Conservation (phyloP, 306 rosid genomes). For the Crataegus laevigata region DNA sequence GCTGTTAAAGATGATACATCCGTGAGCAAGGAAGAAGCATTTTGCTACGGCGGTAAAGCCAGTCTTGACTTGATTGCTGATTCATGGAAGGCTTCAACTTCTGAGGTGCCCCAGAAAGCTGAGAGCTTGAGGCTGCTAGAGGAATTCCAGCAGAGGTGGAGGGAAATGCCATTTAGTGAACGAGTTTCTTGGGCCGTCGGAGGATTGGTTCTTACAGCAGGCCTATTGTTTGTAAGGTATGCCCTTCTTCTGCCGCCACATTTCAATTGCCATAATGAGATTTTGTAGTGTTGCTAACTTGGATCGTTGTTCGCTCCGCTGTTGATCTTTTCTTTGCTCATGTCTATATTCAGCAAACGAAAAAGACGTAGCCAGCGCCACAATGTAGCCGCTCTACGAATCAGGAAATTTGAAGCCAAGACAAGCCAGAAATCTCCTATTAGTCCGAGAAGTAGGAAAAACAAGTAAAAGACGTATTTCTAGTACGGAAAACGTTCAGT, state of each 20-base stretch:
- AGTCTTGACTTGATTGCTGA: slow-evolving; percentile 69
- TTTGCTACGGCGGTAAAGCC: slow-evolving; percentile 75
- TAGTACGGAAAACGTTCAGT: too few species aligned
- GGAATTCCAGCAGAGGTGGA: slow-evolving; percentile 53
- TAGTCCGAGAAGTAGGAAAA: slow-evolving; percentile 39
- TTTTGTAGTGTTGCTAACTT: not conserved
- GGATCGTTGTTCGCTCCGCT: not conserved
- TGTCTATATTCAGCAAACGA: slow-evolving; percentile 40
- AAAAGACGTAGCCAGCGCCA: slow-evolving; percentile 44
- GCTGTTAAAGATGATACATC: slow-evolving; percentile 40
- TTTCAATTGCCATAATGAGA: not conserved
- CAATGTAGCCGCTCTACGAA: slow-evolving; percentile 62
- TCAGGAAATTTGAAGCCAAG: slow-evolving; percentile 61
- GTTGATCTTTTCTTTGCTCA: not conserved
- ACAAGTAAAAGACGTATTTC: slow-evolving; percentile 41
- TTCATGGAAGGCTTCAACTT: slow-evolving; percentile 62
- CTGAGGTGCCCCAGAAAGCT: slow-evolving; percentile 29
- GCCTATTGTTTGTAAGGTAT: slow-evolving; percentile 67
- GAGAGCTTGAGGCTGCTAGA: slow-evolving; percentile 27
- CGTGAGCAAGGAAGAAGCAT: slow-evolving; percentile 26
- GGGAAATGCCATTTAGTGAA: slow-evolving; percentile 56
- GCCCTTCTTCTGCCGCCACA: slow-evolving; percentile 8
- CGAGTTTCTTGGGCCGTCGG: slow-evolving; percentile 92
- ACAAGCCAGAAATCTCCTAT: slow-evolving; percentile 29
- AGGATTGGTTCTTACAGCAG: slow-evolving; percentile 91